Conservation (phyloP, 805 yeast species). For the Yarrowia bubula region DNA sequence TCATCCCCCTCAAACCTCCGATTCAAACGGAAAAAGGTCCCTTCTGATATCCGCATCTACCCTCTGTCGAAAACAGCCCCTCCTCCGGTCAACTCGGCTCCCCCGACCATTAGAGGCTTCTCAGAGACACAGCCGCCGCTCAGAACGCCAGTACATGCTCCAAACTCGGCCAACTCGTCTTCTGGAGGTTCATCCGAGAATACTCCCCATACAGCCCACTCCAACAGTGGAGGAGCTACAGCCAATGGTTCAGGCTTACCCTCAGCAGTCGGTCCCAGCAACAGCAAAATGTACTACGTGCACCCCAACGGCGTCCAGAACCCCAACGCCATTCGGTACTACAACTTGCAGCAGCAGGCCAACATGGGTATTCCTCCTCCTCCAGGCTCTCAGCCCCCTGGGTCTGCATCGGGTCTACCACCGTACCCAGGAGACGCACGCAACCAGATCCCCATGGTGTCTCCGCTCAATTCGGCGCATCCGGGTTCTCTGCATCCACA, state of each 20-base stretch:
- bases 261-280: background rate
- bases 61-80: conserved; percentile 6
- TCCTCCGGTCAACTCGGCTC: conserved; percentile 21
- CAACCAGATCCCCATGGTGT: conserved; percentile 9
- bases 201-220: conserved; percentile 21
- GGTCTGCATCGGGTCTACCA: conserved; percentile 1
- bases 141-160: conserved; percentile 23
- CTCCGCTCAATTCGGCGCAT: conserved; percentile 18
- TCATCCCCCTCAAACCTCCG: conserved; percentile 14
- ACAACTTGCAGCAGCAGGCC: conserved; percentile 21
- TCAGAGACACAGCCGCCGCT: background rate
- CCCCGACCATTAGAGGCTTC: conserved; percentile 4
- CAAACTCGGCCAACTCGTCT: conserved; percentile 23
- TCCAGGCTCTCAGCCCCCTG: conserved; percentile 11
- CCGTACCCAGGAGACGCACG: conserved; percentile 13
- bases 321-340: conserved; percentile 24
- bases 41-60: conserved; percentile 20
- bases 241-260: background rate
- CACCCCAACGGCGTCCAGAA: conserved; percentile 22
- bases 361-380: conserved; percentile 19
- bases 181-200: conserved; percentile 9
- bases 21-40: conserved; percentile 22
- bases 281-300: conserved; percentile 4
- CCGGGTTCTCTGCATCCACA: background rate
- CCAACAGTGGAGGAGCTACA: background rate